A percentile compares a stretch with the other conserved stretches of the same genome.
phyloP scores from a whole-genome alignment of 2,329 filamentous ascomycete species.

The Penicillium sclerotigenum region DNA sequence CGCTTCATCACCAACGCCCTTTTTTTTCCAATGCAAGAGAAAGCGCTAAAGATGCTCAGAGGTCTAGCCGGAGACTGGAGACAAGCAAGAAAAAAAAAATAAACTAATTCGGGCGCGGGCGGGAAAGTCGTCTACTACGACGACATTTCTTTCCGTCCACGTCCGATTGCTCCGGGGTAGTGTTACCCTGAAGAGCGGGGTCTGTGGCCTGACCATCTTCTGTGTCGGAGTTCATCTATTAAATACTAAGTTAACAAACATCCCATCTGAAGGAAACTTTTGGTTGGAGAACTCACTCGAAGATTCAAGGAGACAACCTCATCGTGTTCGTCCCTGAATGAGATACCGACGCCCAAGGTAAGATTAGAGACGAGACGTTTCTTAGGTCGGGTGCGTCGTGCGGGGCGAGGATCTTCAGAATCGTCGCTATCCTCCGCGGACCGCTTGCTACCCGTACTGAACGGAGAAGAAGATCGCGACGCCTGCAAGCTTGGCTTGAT shows the following conservation, averaged over 20 bases:
- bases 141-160: slow-evolving; percentile 9
- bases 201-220: slow-evolving; percentile 16
- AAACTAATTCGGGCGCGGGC: slow-evolving; percentile 14
- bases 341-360: slow-evolving; percentile 37
- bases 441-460: slow-evolving; percentile 43
- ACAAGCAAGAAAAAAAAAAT: slow-evolving; percentile 7
- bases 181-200: neutral
- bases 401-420: slow-evolving; percentile 35
- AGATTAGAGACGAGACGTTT: slow-evolving; percentile 37
- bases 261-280: neutral
- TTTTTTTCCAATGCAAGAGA: slow-evolving; percentile 19
- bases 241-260: neutral
- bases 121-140: slow-evolving; percentile 21
- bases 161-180: slow-evolving; percentile 11
- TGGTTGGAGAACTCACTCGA: slow-evolving; percentile 22
- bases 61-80: slow-evolving; percentile 4
- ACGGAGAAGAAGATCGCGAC: slow-evolving; percentile 42
- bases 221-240: slow-evolving; percentile 18
- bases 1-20: slow-evolving; percentile 19
- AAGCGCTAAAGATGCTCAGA: slow-evolving; percentile 19
- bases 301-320: slow-evolving; percentile 39
- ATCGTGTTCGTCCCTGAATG: slow-evolving; percentile 38
- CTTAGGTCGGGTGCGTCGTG: slow-evolving; percentile 30
- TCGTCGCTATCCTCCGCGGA: slow-evolving; percentile 41
- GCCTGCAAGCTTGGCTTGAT: slow-evolving; percentile 36